Base-by-base conservation (phyloP, 176 grass and related monocot genomes). In the Cenchrus americanus region DNA sequence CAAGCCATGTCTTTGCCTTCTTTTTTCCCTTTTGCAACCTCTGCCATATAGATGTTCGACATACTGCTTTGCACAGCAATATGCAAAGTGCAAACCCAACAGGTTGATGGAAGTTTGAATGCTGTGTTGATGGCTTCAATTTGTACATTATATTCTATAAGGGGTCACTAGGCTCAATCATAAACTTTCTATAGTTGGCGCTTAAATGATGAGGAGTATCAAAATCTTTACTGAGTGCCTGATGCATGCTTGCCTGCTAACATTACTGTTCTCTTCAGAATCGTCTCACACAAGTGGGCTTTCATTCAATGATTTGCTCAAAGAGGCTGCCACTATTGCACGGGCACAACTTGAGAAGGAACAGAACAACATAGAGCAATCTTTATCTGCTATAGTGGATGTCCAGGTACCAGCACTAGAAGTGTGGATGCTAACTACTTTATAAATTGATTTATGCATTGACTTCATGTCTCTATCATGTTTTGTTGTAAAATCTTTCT, bases 331-430 rank as follows among this genome's bases (percentile, higher is more conserved):
- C 71, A 47, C 87, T 55, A 82, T 69, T 63, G 93, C 93, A 85
- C 83, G 80, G 26, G 80, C 80, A 17, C 87, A 96, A 77, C 89
- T 95, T 49, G 77, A 92, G 48, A 90, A 89, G 83, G 96, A 95
- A 83, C 61, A 63, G n/a, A 87, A 83, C 62, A 86, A 84, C 83
- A 68, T 94, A 83, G 96, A 95, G 77, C 87, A 87, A 87, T 95
- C 88, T 88, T 60, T 96, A 54, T 94, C 89, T 2, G 75, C 94
- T 75, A 89, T 99, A 81, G 88, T 99, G 77, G 89, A 94, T 75
- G 69, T 99, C 66, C 96, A 99, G 93, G 96, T 99, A 84, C 44
- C 14, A 30, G 40, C n/a, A 74, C 40, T 66, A 49, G 5, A 32
- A 47, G 1, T 26, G 22, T 27, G 53, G 66, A 83, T 44, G 14